Evolutionary conservation across 2,329 filamentous ascomycete genomes (phyloP), one percentile per base, ranked within the genome.

Genomic region (Verticillium isaacii): DNA sequence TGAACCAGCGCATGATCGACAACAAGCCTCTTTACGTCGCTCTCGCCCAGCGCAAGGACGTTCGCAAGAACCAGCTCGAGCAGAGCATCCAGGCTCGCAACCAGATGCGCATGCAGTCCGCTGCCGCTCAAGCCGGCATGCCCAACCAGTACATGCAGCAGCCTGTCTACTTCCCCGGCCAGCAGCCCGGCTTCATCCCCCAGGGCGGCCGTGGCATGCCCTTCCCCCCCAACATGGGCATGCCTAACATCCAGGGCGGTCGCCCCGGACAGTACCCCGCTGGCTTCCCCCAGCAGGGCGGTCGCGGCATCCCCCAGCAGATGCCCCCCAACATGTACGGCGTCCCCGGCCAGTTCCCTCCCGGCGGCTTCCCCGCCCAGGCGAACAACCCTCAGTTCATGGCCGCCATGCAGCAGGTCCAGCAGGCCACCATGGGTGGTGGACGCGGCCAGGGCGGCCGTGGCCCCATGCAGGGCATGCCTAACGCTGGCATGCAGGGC

Each of bases 1-100:
- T 98, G 92, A 99, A 99, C 85, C 94, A 98, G 85, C 93, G 95
- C 79, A 99, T 99, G 95, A 85, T 98, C 69, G 90, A 93, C 77
- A 87, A 86, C 82, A 99, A 99, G 88, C 95, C 95, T 62, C 85
- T 99, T 64, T 99, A 99, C 75, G 95, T 99, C 72, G 95, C 95
- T 71, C 87, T 99, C 68, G 95, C 95, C 67, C 95, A 99, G 85
- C 94, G 95, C 81, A 99, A 99, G 88, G 95, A 99, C 80, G 94
- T 99, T 72, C 93, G 95, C 80, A 97, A 97, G 88, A 97, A 89
- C 83, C 95, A 98, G 85, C 92, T 99, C 70, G 95, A 99, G 85
- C 94, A 94, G 72, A 97, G 92, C 80, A 99, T 99, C 78, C 95
- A 98, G 83, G 94, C 95, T 78, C 93, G 95, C 79, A 98, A 98